These are phyloP conservation scores for Panaeolus cyanescens DNA, from an alignment of 768 basidiomycete species.

Conservation along the genomic window DNA sequence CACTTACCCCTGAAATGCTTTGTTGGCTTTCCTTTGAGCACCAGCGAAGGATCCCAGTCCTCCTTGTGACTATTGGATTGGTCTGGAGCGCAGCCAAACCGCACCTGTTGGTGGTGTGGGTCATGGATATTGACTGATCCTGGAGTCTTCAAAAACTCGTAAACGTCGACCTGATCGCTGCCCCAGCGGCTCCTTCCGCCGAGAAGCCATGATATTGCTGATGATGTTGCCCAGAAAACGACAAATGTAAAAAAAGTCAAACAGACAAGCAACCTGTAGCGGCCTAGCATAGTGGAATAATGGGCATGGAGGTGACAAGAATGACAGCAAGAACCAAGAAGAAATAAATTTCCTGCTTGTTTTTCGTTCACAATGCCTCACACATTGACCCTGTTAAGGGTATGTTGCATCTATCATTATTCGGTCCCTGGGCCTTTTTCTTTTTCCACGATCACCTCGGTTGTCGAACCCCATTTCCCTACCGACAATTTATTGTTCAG, in stretches of 20 bases:
- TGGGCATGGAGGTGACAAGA: too few species aligned
- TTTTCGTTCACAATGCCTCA: not conserved
- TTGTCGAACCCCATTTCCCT: too few species aligned
- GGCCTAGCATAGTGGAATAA: not conserved
- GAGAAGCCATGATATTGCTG: not conserved
- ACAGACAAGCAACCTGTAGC: not conserved
- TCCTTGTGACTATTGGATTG: not conserved
- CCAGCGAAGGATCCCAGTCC: constrained; percentile 5
- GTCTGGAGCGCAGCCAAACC: not conserved
- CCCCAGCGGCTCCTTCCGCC: not conserved
- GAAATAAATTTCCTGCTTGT: not conserved
- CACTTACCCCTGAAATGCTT: constrained; percentile 19
- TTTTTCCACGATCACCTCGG: not conserved
- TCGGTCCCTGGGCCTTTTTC: not conserved
- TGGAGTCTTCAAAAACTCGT: constrained; percentile 14
- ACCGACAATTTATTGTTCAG: too few species aligned
- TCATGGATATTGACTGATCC: not conserved
- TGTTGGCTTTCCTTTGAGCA: constrained; percentile 18
- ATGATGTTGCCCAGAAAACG: not conserved
- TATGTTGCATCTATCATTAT: too few species aligned
- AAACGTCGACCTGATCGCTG: constrained; percentile 11
- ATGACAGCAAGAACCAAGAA: not conserved
- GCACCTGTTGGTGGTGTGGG: not conserved
- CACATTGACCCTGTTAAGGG: not conserved
- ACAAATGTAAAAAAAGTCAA: not conserved